Base-by-base conservation (phyloP, 1,139 yeast genomes). In the Nematodospora anomalae region DNA sequence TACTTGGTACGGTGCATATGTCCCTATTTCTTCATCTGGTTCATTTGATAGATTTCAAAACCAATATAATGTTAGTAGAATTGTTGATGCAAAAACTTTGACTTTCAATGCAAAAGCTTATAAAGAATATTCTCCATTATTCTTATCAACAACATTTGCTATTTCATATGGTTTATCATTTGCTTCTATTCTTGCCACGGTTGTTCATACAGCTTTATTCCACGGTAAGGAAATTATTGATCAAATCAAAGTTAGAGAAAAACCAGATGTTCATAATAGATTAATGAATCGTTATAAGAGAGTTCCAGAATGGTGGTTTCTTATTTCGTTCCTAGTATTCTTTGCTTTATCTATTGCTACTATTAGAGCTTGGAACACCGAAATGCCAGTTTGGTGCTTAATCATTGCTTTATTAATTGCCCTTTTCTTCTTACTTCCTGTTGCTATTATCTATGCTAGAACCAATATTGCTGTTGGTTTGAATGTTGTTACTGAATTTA, bases 301-400 rank as follows among this genome's bases (percentile, higher is more conserved):
- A 47, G 79, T 74, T 21, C 89, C 89, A 23, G 79, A 73, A 43
- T 80, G 86, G 86, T 78, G 86, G 83, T 83, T 66, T 51, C 52
- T 51, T 1, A 50, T 71, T 25, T 66, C 77, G 4, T 74, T 80
- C 52, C 43, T 67, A 16, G 44, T 58, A 20, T 65, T 67, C 45
- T 67, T 70, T 42, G 75, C 58, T 23, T 41, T 68, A 45, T 56
- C 74, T 6, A 55, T 70, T 41, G 74, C 58, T 18, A 64, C 71
- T 22, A 49, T 62, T 30, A 55, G 63, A 51, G 69, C 51, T 16
- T 67, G 71, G 71, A 39, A 57, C 35, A 82, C 75, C 16, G 66
- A 70, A 47, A 57, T 67, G 64, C 70, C 71, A 24, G 61, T 66
- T 16, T 66, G 67, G 62, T 49, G 56, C 27, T 56, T 65, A 42